Conservation (phyloP, 805 yeast genomes). For the Starmerella apicola region DNA sequence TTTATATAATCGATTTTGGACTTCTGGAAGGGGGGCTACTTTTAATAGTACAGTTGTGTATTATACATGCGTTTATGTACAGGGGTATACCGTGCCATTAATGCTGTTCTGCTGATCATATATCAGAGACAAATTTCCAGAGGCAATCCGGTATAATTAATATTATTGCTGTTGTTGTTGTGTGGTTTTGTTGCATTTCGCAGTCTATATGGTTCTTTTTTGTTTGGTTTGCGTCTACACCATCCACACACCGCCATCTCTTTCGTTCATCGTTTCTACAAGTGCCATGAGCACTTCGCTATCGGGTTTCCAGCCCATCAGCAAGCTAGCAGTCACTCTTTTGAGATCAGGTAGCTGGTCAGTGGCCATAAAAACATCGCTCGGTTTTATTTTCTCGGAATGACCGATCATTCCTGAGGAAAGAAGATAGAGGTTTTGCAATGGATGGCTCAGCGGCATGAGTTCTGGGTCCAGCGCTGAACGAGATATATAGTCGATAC, state of each 20-base stretch:
- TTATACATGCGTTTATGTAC: too few species aligned
- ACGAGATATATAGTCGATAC: constrained; percentile 65
- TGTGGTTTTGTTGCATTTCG: too few species aligned
- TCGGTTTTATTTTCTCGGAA: constrained; percentile 69
- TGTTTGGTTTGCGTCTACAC: not conserved
- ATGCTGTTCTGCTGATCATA: too few species aligned
- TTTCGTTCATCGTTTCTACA: constrained; percentile 56
- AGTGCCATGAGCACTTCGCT: constrained; percentile 51
- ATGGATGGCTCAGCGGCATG: constrained; percentile 33
- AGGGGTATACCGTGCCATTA: too few species aligned
- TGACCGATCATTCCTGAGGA: constrained; percentile 80
- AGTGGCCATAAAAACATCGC: constrained; percentile 81
- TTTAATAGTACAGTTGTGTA: too few species aligned
- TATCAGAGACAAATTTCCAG: too few species aligned
- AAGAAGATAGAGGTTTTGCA: constrained; percentile 55
- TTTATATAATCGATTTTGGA: too few species aligned
- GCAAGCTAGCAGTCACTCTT: constrained; percentile 54
- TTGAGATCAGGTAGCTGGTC: constrained; percentile 57
- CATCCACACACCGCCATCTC: constrained; percentile 46
- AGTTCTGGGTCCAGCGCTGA: constrained; percentile 30
- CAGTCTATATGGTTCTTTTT: too few species aligned
- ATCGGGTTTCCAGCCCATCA: constrained; percentile 64
- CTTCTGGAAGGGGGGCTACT: too few species aligned
- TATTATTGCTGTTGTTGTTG: not conserved
- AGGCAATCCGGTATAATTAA: not conserved